Evolutionary conservation across 1,284 basidiomycete genomes (phyloP), one percentile per base, ranked within the genome.

Genomic region (Pterula multifida): DNA sequence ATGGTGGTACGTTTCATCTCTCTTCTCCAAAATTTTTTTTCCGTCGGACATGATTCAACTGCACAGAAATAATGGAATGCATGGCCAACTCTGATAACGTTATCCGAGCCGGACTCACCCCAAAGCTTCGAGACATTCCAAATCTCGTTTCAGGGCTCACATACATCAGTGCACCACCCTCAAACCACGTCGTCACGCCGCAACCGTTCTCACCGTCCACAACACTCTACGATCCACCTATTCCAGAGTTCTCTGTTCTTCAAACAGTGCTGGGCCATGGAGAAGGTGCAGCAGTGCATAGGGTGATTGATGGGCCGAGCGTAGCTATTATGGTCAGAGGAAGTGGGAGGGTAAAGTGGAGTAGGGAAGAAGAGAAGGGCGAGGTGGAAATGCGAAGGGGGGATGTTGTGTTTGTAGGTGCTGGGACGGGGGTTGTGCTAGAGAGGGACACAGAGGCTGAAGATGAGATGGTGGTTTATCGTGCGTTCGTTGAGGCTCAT

Each of bases 81-180:
- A 97, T 96, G 93, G 93, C 93, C 23, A 94, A 92, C 50, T 95
- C 91, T 1, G 95, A 99, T 70, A 98, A 98, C 65, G 96, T 99
- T 63, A 96, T 99, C 52, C 88, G 96, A 46, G 96, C 96, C 1
- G 96, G 96, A 17, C 80, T 99, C 39, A 99, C 96, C 0, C 95
- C 96, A 11, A 99, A 99, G 67, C 76, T 90, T 21, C 82, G 95
- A 53, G 96, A 99, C 63, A 83, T 97, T 19, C 80, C 85, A 2
- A 97, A 94, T 55, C 80, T 99, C 48, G 72, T 97, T 53, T 71
- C 79, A 2, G 90, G 90, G 63, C 77, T 98, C 54, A 98, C 93
- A 6, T 98, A 98, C 66, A 74, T 70, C 49, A 75, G 88, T 12
- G 80, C 82, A 1, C 74, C 78, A 3, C 76, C 83, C 19, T 68